A percentile compares a stretch with the other conserved stretches of the same genome.
phyloP scores from a whole-genome alignment of 2,329 filamentous ascomycete species.

The Chrysosporium queenslandicum region DNA sequence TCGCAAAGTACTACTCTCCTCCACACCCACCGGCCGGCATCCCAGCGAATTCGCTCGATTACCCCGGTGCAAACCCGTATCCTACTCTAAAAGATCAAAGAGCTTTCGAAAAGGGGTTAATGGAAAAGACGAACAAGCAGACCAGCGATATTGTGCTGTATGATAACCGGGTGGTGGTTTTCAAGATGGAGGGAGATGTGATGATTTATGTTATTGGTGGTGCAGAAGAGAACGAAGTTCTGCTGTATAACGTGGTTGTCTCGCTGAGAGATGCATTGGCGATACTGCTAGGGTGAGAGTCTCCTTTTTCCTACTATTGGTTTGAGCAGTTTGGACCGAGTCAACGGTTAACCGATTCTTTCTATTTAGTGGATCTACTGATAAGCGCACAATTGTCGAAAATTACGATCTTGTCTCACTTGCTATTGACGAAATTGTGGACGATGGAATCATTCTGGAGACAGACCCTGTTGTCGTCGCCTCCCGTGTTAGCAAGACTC shows the following conservation, averaged over 20 bases:
- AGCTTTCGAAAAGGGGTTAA: constrained; percentile 87
- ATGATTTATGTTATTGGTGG: constrained; percentile 92
- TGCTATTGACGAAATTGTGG: constrained; percentile 88
- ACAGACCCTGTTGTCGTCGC: constrained; percentile 92
- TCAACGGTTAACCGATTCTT: neutral
- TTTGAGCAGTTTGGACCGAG: neutral
- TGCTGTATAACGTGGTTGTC: constrained; percentile 88
- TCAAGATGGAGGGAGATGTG: constrained; percentile 95
- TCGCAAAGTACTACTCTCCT: constrained; percentile 82
- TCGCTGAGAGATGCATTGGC: constrained; percentile 84
- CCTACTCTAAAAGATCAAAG: constrained; percentile 87
- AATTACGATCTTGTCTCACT: constrained; percentile 96
- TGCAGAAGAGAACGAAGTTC: constrained; percentile 89
- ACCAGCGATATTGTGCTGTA: constrained; percentile 93
- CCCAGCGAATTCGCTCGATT: constrained; percentile 47
- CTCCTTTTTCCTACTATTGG: neutral
- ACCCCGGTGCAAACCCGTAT: constrained; percentile 65
- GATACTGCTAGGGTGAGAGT: constrained; percentile 74
- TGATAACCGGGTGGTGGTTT: constrained; percentile 90
- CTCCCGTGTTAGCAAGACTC: constrained; percentile 83
- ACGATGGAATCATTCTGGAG: constrained; percentile 93
- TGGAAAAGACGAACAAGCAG: constrained; percentile 94
- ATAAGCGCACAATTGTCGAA: constrained; percentile 95
- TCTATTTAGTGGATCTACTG: constrained; percentile 69
- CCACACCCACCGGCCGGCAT: constrained; percentile 56